These are phyloP conservation scores for Phialemonium atrogriseum DNA, from an alignment of 2,329 filamentous ascomycete genomes.

Conservation along the genomic window DNA sequence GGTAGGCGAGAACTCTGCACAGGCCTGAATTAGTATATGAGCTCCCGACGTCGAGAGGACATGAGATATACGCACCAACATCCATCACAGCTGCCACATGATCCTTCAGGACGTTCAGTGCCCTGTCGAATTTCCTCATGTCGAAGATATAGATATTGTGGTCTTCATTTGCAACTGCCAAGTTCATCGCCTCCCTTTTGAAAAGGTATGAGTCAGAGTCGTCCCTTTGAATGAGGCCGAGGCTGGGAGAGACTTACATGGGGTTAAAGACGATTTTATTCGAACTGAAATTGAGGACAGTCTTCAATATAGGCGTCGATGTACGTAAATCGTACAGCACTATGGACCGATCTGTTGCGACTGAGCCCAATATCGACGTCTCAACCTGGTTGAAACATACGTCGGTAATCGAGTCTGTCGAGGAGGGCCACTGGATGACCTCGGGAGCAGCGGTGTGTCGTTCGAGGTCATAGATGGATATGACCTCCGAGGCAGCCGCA, in stretches of 20 bases:
- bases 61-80: too few species aligned
- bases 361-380: slow-evolving; percentile 80
- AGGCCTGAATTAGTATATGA: too few species aligned
- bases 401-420: slow-evolving; percentile 81
- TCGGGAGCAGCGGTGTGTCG: slow-evolving; percentile 74
- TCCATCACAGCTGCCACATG: slow-evolving; percentile 92
- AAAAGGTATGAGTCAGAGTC: not conserved
- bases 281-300: slow-evolving; percentile 70
- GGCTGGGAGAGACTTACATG: slow-evolving; percentile 94
- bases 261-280: slow-evolving; percentile 91
- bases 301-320: slow-evolving; percentile 71
- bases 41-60: too few species aligned
- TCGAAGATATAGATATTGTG: slow-evolving; percentile 92
- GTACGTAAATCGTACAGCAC: slow-evolving; percentile 91
- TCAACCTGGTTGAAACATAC: slow-evolving; percentile 91
- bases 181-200: slow-evolving; percentile 38
- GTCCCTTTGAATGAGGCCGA: too few species aligned
- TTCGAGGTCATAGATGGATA: slow-evolving; percentile 84
- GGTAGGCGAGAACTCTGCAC: slow-evolving; percentile 91
- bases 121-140: slow-evolving; percentile 81
- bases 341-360: slow-evolving; percentile 75
- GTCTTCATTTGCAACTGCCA: slow-evolving; percentile 88
- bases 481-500: slow-evolving; percentile 66
- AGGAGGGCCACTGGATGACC: slow-evolving; percentile 78
- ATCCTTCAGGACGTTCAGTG: slow-evolving; percentile 82